Evolutionary conservation across 139 green algal genomes (phyloP).

Genomic region (Haematococcus sp.): DNA sequence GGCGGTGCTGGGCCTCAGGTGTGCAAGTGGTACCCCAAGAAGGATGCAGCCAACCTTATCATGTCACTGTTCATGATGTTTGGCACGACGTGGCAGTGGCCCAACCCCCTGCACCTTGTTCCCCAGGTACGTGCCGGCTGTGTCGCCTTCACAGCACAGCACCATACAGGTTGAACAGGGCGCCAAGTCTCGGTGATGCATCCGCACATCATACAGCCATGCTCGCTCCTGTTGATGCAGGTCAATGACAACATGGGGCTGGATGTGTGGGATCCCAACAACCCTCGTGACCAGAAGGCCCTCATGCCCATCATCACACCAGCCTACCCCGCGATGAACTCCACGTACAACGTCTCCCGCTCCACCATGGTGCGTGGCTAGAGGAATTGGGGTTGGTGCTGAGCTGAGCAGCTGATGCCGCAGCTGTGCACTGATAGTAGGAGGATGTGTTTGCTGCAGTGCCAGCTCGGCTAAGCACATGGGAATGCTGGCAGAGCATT

Average conservation of each 20-base stretch:
- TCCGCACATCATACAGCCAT: too few species aligned
- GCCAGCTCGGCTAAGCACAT: too few species aligned
- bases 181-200: too few species aligned
- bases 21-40: slow-evolving; percentile 89
- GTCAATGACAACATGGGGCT: slow-evolving; percentile 25
- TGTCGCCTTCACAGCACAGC: too few species aligned
- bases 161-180: too few species aligned
- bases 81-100: slow-evolving; percentile 30
- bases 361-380: slow-evolving; percentile 56
- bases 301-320: slow-evolving; percentile 98
- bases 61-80: slow-evolving; percentile 83
- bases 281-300: slow-evolving; percentile 68
- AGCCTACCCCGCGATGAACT: slow-evolving; percentile 95
- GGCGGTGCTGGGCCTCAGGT: too few species aligned
- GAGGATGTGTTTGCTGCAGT: too few species aligned
- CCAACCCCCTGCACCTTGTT: slow-evolving; percentile 32
- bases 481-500: neutral
- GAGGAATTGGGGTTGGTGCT: neutral
- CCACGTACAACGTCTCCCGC: slow-evolving; percentile 89
- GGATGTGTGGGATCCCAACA: slow-evolving; percentile 84
- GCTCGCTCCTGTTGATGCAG: slow-evolving; percentile 8
- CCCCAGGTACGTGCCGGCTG: neutral
- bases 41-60: slow-evolving; percentile 53
- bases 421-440: too few species aligned
- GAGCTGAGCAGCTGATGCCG: neutral